Base-by-base conservation (phyloP, 1,284 basidiomycete genomes). In the Somion occarium region DNA sequence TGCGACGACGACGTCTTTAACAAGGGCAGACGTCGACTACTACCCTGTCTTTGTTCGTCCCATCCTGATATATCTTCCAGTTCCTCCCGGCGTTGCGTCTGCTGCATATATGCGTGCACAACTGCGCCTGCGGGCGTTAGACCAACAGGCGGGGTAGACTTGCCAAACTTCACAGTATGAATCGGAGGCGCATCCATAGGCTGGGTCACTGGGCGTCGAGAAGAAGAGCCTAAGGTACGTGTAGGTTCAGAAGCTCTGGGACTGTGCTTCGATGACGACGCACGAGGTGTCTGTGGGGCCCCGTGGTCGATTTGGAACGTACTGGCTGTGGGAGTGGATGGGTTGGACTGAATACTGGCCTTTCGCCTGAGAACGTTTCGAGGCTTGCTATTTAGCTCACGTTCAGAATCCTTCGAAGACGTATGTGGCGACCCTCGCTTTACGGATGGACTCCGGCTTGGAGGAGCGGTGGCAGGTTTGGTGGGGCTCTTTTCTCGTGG, bases 71-170 rank as follows among this genome's bases (percentile, higher is more conserved):
- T 51, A 50, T 64, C 61, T 15, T 59, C 62, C 0, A 67, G 51
- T 52, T 62, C 56, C 42, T 65, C 63, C 2, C 71, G 65, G 3
- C 66, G 64, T 23, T 66, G 64, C 55, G 72, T 74, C 54, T 79
- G 79, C 47, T 74, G 72, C 59, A 79, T 82, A 61, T 85, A 85
- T 2, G 80, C 79, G 45, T 76, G 74, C 3, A 70, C 75, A 25
- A 85, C 75, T 0, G 75, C 75, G 2, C 76, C 72, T 0, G 83
- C 82, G 2, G 83, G 82, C 0, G 83, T 85, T 4, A 82, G 67
- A 18, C 63, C 62, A 4, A 59, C 41, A 2, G 63, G 56, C 3
- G 53, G 39, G 5, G 54, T 24, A 24, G 34, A 25, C 12, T 50
- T 48, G 27, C 47, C 42, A 42, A 11, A 53, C 38, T 13, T 48